Evolutionary conservation across 441 rosid species (phyloP), one percentile per base, ranked within the genome.

Genomic region (Jatropha podagrica): DNA sequence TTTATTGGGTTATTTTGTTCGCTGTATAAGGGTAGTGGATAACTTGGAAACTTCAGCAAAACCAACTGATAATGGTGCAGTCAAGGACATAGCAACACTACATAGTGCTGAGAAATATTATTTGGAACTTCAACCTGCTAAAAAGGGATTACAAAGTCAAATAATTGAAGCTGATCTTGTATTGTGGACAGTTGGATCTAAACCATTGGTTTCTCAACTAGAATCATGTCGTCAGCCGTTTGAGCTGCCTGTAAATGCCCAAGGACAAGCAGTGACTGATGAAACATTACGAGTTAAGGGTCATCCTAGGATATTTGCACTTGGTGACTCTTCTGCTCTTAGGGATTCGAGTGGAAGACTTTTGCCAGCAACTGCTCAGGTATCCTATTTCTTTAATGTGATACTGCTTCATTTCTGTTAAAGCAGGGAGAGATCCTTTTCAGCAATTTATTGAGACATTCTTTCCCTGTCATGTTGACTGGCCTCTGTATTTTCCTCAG

Each of bases 331-430:
- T 58, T 91, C 98, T 83, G 81, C 96, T 74, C 75, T 88, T 40
- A 90, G 97, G 85, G 99, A 93, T 79, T 79, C 85, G 9, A 80
- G 79, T 37, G 99, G 98, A 78, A 89, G 80, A 88, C 80, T 88
- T 81, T 95, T 95, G 79, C 99, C 96, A n/a, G 89, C 98, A 46
- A 95, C 98, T 68, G 99, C 98, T 72, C 99, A 93, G 93, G 98
- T 91, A 79, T 76, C 46, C 0, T 51, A 8, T 38, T 69, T 26
- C 41, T n/a, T 67, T 59, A 55, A n/a, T 63, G 48, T 7, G 1
- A 17, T 27, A 7, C 11, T 20, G 7, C 9, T 54, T 42, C 18
- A 18, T 26, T 46, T 44, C 6, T 59, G 5, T 48, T 37, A 8
- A 64, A n/a, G 15, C 27, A 7, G 51, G 15, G 23, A 42, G 23